Evolutionary conservation across 2,329 filamentous ascomycete species (phyloP), one percentile per base, ranked within the genome.

Genomic region (Xylaria sp.): DNA sequence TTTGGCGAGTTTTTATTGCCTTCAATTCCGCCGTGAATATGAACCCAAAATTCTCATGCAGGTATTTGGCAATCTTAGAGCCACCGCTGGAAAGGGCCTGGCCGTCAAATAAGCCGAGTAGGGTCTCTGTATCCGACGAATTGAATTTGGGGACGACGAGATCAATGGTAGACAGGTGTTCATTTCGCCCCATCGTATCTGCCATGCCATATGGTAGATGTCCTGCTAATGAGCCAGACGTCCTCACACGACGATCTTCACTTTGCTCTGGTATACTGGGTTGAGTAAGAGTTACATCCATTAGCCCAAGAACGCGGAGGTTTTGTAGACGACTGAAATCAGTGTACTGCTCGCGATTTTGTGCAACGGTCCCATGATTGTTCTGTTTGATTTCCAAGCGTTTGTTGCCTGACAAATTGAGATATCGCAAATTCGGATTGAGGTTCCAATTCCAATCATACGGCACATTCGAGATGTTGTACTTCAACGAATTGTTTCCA

Each of bases 401-500:
- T 80, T 97, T 98, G 82, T 99, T 99, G 60, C 96, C 96, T 0
- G 95, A 98, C 76, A 99, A 85, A 77, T 98, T 99, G 70, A 99
- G 90, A 77, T 97, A 99, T 71, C 94, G 92, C 72, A 99, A 83
- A 75, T 98, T 97, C 57, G 92, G 93, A 76, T 99, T 99, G 85
- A 96, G 93, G 77, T 98, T 98, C 96, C 96, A 99, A 76, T 99
- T 99, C 96, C 96, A 99, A 78, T 99, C 96, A 78, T 99, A 99
- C 0, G 95, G 96, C 85, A 97, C 97, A 77, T 99, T 99, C 34
- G 94, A 96, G 56, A 99, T 97, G 78, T 99, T 99, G 86, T 99
- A 99, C 80, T 98, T 99, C 65, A 99, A 85, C 24, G 89, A 90
- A 78, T 99, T 99, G 85, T 93, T 98, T 69, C 94, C 95, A 70